A percentile compares a stretch with the other conserved stretches of the same genome.
phyloP scores from a whole-genome alignment of 2,329 filamentous ascomycete genomes.

The Podosphaera fusca region DNA sequence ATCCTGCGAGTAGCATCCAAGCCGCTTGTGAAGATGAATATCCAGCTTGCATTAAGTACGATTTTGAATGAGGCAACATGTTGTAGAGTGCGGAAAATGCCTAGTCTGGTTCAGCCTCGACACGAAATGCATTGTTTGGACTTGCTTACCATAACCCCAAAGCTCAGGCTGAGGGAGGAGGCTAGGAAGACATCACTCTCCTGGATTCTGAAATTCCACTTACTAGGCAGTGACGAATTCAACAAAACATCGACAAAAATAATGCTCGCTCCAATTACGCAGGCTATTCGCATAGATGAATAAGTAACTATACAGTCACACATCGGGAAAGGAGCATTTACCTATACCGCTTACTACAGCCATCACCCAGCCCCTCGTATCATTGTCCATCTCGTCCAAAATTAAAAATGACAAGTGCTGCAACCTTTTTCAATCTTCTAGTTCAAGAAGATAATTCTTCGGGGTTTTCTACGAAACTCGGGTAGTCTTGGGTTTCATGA shows the following conservation, averaged over 20 bases:
- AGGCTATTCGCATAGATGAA: constrained; percentile 21
- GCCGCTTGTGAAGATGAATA: constrained; percentile 44
- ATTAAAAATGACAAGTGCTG: neutral
- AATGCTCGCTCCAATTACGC: constrained; percentile 54
- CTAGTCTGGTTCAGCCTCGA: constrained; percentile 22
- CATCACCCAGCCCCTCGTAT: constrained; percentile 88
- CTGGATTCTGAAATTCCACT: constrained; percentile 62
- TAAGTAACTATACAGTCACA: neutral
- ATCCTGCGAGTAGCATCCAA: constrained; percentile 44
- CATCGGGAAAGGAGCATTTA: constrained; percentile 18
- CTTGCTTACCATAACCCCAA: constrained; percentile 69
- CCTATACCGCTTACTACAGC: constrained; percentile 55
- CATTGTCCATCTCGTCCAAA: constrained; percentile 33
- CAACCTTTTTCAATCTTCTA: neutral
- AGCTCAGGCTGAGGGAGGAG: constrained; percentile 72
- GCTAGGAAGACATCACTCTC: constrained; percentile 77
- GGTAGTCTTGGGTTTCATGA: neutral
- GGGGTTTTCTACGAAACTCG: neutral
- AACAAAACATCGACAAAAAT: constrained; percentile 71
- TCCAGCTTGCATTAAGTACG: constrained; percentile 48
- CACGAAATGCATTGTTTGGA: neutral
- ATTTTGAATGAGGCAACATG: constrained; percentile 73
- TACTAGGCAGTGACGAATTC: constrained; percentile 40
- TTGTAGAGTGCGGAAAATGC: constrained; percentile 79
- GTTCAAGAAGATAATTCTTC: neutral